Conservation (phyloP, 1,139 yeast genomes). For the Protomyces arabidopsidicola region DNA sequence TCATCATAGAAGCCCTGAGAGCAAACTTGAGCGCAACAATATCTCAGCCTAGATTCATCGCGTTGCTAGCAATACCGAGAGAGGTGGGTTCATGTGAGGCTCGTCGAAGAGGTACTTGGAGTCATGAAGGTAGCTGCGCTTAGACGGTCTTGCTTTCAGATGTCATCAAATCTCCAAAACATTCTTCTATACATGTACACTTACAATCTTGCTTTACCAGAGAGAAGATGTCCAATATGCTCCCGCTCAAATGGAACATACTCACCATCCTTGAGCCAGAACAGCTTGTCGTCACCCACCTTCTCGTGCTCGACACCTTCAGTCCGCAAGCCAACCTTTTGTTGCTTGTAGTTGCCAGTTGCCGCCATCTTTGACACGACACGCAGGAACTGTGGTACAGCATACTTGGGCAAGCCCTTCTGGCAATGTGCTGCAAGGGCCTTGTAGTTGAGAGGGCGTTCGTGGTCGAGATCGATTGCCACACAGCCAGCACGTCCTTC, state of each 20-base stretch:
- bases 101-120: no score
- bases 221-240: constrained; percentile 5
- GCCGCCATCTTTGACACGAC: constrained; percentile 58
- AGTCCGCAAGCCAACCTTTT: constrained; percentile 49
- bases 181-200: no score
- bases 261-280: constrained; percentile 12
- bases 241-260: constrained; percentile 7
- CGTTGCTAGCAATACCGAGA: no score
- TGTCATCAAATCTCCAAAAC: no score
- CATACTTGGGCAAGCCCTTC: constrained; percentile 69
- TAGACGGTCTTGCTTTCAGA: no score
- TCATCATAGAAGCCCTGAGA: no score
- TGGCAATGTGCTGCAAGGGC: constrained; percentile 45
- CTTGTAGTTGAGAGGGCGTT: constrained; percentile 39
- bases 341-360: constrained; percentile 81
- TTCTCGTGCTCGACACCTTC: constrained; percentile 21
- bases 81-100: no score
- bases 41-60: no score
- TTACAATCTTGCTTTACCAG: constrained; percentile 13
- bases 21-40: no score
- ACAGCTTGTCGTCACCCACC: constrained; percentile 6
- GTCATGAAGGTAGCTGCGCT: no score
- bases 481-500: constrained; percentile 97
- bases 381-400: constrained; percentile 79
- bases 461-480: constrained; percentile 55